Percentiles rank a stretch among this genome's conserved stretches.
phyloP scores from a whole-genome alignment of 371 early-diverging fungal species.

The Amoeboaphelidium protococcarum region DNA sequence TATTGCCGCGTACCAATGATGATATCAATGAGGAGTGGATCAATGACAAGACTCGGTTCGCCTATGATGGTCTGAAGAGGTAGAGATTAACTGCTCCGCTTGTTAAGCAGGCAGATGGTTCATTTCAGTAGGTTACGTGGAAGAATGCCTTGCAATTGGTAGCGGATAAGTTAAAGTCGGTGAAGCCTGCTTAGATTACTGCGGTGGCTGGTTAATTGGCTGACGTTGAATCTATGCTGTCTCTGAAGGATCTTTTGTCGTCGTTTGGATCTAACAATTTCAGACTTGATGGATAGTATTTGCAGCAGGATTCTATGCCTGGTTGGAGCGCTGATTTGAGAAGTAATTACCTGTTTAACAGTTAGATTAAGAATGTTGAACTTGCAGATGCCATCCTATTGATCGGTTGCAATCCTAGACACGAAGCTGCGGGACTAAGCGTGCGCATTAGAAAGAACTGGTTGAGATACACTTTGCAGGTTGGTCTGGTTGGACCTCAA shows the following conservation, averaged over 20 bases:
- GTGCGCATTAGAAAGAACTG: constrained; percentile 80
- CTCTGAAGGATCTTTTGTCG: constrained; percentile 80
- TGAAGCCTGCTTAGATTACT: constrained; percentile 26
- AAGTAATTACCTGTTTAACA: constrained; percentile 61
- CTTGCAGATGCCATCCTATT: constrained; percentile 62
- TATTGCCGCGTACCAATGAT: constrained; percentile 79
- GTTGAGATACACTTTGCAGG: constrained; percentile 44
- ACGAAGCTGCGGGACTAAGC: constrained; percentile 84
- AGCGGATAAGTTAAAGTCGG: constrained; percentile 28
- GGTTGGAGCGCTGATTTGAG: constrained; percentile 46
- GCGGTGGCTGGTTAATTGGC: constrained; percentile 83
- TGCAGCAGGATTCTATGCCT: too few relatives aligned
- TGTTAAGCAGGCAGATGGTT: constrained; percentile 41
- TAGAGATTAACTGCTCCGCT: constrained; percentile 80
- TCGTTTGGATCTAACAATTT: constrained; percentile 57
- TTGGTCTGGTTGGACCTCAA: constrained; percentile 48
- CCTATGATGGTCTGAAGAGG: constrained; percentile 76
- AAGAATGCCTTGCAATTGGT: constrained; percentile 52
- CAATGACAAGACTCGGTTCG: constrained; percentile 86
- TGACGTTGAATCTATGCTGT: constrained; percentile 49
- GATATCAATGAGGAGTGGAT: constrained; percentile 96
- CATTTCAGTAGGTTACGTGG: constrained; percentile 64
- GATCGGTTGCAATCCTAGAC: constrained; percentile 84
- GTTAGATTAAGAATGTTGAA: constrained; percentile 49
- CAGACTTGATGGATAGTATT: constrained; percentile 27